Conservation (phyloP, 495 filamentous ascomycete genomes). For the Podospora tetraspora region DNA sequence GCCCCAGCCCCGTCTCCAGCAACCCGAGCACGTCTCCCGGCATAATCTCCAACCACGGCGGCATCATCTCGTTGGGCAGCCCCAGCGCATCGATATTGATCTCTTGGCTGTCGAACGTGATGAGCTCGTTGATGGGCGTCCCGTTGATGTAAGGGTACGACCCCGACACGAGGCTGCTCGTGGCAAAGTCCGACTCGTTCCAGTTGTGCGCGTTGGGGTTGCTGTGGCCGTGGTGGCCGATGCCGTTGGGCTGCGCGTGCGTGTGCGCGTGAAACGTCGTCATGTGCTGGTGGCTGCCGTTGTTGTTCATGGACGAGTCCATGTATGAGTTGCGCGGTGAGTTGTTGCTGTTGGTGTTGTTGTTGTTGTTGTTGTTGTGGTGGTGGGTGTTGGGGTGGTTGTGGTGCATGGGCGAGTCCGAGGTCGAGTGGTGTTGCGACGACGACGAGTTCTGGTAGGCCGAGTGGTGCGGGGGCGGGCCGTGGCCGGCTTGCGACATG, state of each 20-base stretch:
- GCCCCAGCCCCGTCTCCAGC: constrained; percentile 20
- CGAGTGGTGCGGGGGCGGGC: constrained; percentile 12
- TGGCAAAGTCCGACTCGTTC: constrained; percentile 32
- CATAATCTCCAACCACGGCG: constrained; percentile 31
- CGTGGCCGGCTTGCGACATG: constrained; percentile 16
- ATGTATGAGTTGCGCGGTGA: constrained; percentile 33
- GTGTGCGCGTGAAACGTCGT: background rate
- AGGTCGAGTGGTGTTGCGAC: constrained; percentile 29
- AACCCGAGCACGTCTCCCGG: constrained; percentile 24
- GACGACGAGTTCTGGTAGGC: constrained; percentile 23
- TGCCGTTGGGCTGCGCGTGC: constrained; percentile 5
- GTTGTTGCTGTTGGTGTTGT: constrained; percentile 27
- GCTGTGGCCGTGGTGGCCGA: constrained; percentile 5
- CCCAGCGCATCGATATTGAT: constrained; percentile 50
- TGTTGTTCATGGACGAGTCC: constrained; percentile 12
- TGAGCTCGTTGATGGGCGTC: constrained; percentile 43
- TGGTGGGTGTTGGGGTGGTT: constrained; percentile 8
- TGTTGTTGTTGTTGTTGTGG: constrained; percentile 19
- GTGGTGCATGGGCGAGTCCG: constrained; percentile 26
- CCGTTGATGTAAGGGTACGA: constrained; percentile 39
- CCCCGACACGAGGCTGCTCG: constrained; percentile 36
- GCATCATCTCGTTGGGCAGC: constrained; percentile 29
- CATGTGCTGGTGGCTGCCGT: constrained; percentile 13
- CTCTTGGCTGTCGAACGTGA: constrained; percentile 68
- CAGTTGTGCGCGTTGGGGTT: constrained; percentile 15